Percentiles rank a stretch among this genome's conserved stretches.
phyloP scores from a whole-genome alignment of 371 early-diverging fungal genomes.

The Lichtheimia ramosa region DNA sequence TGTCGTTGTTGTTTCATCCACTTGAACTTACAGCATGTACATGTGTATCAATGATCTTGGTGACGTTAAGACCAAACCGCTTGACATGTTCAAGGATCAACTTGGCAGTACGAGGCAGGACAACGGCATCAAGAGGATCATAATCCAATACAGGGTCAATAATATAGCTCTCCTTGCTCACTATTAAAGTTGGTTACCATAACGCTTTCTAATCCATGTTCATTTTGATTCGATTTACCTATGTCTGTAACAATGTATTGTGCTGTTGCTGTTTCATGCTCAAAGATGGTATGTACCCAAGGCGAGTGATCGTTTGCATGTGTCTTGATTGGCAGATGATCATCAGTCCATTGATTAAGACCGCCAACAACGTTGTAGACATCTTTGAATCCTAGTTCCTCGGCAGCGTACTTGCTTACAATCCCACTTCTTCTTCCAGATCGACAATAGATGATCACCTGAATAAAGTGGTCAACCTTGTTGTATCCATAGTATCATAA shows the following conservation, averaged over 20 bases:
- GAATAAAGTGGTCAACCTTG: not conserved
- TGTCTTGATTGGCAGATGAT: constrained; percentile 29
- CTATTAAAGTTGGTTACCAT: constrained; percentile 7
- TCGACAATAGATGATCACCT: constrained; percentile 42
- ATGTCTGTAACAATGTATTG: constrained; percentile 46
- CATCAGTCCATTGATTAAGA: constrained; percentile 29
- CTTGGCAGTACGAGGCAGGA: constrained; percentile 28
- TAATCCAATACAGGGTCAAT: constrained; percentile 48
- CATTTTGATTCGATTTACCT: constrained; percentile 12
- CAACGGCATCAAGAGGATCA: constrained; percentile 34
- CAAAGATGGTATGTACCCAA: constrained; percentile 46
- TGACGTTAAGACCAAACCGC: constrained; percentile 30
- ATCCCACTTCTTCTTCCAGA: constrained; percentile 42
- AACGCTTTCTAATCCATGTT: too few relatives aligned
- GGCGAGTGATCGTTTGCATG: constrained; percentile 46
- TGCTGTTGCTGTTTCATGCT: constrained; percentile 44
- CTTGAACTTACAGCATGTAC: constrained; percentile 42
- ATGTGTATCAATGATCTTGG: constrained; percentile 50
- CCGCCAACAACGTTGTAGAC: constrained; percentile 38
- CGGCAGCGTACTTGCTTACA: constrained; percentile 22
- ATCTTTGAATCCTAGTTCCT: constrained; percentile 30
- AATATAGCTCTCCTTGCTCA: constrained; percentile 39
- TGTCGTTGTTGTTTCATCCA: too few relatives aligned
- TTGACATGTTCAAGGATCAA: constrained; percentile 28
- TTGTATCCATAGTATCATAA: not conserved